A percentile compares a stretch with the other conserved stretches of the same genome.
Evolutionary conservation across 257 asterid genomes (phyloP).

Genomic region (Mitragyna speciosa): DNA sequence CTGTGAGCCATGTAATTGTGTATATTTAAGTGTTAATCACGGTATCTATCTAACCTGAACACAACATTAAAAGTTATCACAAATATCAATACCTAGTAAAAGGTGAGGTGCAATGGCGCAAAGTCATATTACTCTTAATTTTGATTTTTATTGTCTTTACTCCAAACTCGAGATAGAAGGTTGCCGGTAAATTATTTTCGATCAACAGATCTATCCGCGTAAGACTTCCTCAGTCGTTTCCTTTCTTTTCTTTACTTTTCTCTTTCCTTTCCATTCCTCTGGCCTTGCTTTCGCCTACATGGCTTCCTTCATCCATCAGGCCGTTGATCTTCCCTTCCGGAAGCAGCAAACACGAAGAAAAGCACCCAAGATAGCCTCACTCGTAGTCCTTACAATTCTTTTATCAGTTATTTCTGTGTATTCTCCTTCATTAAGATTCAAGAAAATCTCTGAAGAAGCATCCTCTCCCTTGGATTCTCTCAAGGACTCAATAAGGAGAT

Average conservation of each 20-base stretch:
- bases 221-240: background rate
- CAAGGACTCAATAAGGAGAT: background rate
- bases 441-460: slow-evolving; percentile 2
- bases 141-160: too few relatives aligned
- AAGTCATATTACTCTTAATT: too few relatives aligned
- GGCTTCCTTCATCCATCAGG: background rate
- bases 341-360: slow-evolving; percentile 9
- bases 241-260: too few relatives aligned
- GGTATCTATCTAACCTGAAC: too few relatives aligned
- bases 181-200: too few relatives aligned
- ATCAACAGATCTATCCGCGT: background rate
- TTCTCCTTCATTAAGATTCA: slow-evolving; percentile 7
- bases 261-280: too few relatives aligned
- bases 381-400: background rate
- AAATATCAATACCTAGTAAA: too few relatives aligned
- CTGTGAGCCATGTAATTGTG: too few relatives aligned
- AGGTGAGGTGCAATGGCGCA: too few relatives aligned
- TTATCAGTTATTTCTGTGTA: slow-evolving; percentile 9
- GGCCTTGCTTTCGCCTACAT: background rate
- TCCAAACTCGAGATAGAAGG: too few relatives aligned
- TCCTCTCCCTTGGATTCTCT: background rate
- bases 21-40: too few relatives aligned
- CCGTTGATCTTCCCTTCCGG: slow-evolving; percentile 1
- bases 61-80: too few relatives aligned
- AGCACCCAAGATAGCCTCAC: slow-evolving; percentile 7